These are phyloP conservation scores for Elsinoe fawcettii DNA, from an alignment of 2,329 filamentous ascomycete species.

Conservation along the genomic window DNA sequence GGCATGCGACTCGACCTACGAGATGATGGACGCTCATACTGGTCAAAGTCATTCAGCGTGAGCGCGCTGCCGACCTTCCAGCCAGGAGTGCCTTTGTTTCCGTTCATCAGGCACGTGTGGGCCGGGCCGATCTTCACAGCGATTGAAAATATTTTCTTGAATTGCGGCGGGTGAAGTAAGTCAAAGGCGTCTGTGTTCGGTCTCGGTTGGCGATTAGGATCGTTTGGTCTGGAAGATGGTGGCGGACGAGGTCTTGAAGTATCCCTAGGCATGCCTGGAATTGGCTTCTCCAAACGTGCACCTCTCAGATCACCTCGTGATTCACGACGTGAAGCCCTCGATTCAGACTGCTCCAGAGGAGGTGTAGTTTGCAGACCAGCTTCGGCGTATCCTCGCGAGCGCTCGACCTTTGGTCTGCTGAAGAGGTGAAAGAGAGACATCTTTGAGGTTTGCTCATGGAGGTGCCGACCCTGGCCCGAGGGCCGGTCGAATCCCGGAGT, in stretches of 20 bases:
- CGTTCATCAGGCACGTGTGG: slow-evolving; percentile 10
- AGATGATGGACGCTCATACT: background rate
- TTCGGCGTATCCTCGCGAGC: slow-evolving; percentile 39
- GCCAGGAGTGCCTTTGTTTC: background rate
- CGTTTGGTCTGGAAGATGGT: background rate
- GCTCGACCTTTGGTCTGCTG: slow-evolving; percentile 43
- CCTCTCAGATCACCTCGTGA: slow-evolving; percentile 7
- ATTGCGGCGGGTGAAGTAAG: slow-evolving; percentile 7
- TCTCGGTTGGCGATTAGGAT: slow-evolving; percentile 2
- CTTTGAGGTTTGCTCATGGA: slow-evolving; percentile 26
- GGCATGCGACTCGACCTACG: slow-evolving; percentile 29
- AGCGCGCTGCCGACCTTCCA: background rate
- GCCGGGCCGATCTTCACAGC: slow-evolving; percentile 10
- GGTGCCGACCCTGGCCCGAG: slow-evolving; percentile 8
- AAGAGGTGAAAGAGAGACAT: slow-evolving; percentile 46
- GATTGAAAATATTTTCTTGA: slow-evolving; percentile 11
- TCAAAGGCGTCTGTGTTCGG: slow-evolving; percentile 3
- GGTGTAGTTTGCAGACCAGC: slow-evolving; percentile 20
- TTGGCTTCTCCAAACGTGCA: slow-evolving; percentile 8
- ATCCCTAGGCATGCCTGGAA: slow-evolving; percentile 4
- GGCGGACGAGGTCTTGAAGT: slow-evolving; percentile 1
- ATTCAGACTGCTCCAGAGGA: slow-evolving; percentile 1
- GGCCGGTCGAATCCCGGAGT: slow-evolving; percentile 11
- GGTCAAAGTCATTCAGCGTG: background rate
- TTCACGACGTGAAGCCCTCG: background rate